Base-by-base conservation (phyloP, 352 stramenopile species). In the Phytophthora idaei region DNA sequence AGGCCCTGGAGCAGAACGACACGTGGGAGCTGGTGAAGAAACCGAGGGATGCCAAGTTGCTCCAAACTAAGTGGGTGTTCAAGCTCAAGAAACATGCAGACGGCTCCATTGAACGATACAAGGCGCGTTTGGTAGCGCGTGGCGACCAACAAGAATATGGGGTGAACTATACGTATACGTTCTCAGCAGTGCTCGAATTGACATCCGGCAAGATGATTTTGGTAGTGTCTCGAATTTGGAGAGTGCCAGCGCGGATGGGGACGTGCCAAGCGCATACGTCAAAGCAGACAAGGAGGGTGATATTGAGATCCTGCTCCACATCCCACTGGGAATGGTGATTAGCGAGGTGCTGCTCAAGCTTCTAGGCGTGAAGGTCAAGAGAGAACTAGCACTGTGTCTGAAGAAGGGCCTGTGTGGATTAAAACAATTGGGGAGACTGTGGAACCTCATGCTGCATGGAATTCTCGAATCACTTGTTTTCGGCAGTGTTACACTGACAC, bases 351-450 rank as follows among this genome's bases (percentile, higher is more conserved):
- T 21, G 42, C 34, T 44, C 0, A 74, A 76, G 39, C 32, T 45
- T 15, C n/a, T 62, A 0, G 58, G 66, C 5, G 61, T 73, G 0
- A 41, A 37, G 7, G 52, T 47, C 41, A 42, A 31, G 17, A 51
- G 44, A 3, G 50, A 81, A 47, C 53, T 75, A 3, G 50, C 49
- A 14, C 45, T 76, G 27, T 2, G 12, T 1, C 39, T 81, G 8
- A 36, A 69, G 25, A 74, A 76, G 17, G 76, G 65, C 3, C 42
- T 80, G 0, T 78, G 77, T 46, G 73, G 68, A 0, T 34, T 74
- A 0, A 76, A 72, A 25, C 71, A 80, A 21, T 73, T 67, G 0
- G 48, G 46, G 1, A 39, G 21, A 15, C 8, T 64, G 36, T 67
- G 44, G 42, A 67, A 60, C 31, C 10, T 34, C 4, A 45, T 68